Evolutionary conservation across 805 yeast genomes (phyloP).

Genomic region (Candida tammaniensis): DNA sequence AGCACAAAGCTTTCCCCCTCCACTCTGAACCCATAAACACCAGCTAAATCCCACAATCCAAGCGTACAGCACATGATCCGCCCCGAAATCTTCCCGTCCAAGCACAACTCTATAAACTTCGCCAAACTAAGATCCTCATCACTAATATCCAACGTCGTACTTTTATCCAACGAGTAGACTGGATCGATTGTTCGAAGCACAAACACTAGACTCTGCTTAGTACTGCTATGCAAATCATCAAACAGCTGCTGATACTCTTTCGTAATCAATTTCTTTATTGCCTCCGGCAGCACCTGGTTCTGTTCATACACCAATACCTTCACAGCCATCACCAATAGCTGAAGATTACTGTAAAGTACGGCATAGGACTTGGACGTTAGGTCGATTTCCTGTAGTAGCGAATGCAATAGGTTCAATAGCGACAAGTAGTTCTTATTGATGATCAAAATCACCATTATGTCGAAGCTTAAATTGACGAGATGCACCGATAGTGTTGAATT

Average conservation of each 20-base stretch:
- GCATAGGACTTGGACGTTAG: slow-evolving; percentile 1
- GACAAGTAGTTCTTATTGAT: slow-evolving; percentile 30
- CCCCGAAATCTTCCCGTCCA: slow-evolving; percentile 21
- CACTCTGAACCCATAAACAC: slow-evolving; percentile 14
- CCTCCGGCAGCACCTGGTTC: no score
- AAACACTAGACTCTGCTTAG: slow-evolving; percentile 4
- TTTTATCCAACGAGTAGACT: slow-evolving; percentile 1
- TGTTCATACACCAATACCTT: slow-evolving; percentile 3
- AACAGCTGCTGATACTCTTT: slow-evolving; percentile 1
- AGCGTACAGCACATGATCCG: slow-evolving; percentile 32
- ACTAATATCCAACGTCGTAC: slow-evolving; percentile 1
- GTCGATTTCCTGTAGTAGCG: slow-evolving; percentile 10
- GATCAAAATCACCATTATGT: slow-evolving; percentile 26
- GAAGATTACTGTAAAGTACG: neutral
- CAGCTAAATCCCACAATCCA: slow-evolving; percentile 36
- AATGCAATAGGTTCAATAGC: slow-evolving; percentile 23
- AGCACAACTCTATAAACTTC: slow-evolving; percentile 15
- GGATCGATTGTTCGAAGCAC: slow-evolving; percentile 9
- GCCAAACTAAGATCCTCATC: slow-evolving; percentile 9
- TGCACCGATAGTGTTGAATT: slow-evolving; percentile 8
- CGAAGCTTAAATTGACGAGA: slow-evolving; percentile 31
- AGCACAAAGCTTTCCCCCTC: no score
- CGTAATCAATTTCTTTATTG: no score
- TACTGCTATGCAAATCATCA: neutral
- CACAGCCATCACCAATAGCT: slow-evolving; percentile 2